Conservation (phyloP, 2,329 filamentous ascomycete genomes). For the Aureobasidium leucospermi region DNA sequence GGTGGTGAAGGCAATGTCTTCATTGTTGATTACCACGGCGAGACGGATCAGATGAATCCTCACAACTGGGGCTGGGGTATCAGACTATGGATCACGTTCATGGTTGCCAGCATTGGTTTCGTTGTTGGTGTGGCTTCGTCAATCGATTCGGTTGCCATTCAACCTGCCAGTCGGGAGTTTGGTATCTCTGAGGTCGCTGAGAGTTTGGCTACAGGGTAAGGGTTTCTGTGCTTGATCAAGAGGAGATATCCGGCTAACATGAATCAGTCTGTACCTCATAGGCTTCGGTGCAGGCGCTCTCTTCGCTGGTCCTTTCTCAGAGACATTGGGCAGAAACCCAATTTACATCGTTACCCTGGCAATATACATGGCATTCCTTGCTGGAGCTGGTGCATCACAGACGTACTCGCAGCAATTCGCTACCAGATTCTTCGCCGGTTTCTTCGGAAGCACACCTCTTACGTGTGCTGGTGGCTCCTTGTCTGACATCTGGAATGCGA, state of each 20-base stretch:
- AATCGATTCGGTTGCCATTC: conserved; percentile 45
- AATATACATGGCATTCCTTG: conserved; percentile 43
- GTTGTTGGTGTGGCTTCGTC: conserved; percentile 46
- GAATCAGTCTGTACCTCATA: conserved; percentile 24
- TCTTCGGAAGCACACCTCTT: conserved; percentile 40
- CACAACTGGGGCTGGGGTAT: conserved; percentile 29
- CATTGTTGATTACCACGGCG: conserved; percentile 31
- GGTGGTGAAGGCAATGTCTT: conserved; percentile 32
- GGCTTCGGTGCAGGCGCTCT: conserved; percentile 42
- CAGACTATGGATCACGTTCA: conserved; percentile 28
- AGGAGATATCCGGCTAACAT: not conserved
- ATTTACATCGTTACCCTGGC: conserved; percentile 42
- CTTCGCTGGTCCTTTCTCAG: conserved; percentile 43
- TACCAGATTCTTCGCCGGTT: conserved; percentile 44
- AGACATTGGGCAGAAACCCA: conserved; percentile 38
- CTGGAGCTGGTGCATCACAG: conserved; percentile 41
- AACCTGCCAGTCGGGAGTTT: conserved; percentile 39
- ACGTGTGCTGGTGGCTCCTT: conserved; percentile 42
- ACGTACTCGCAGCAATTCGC: conserved; percentile 41
- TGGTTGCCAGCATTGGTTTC: conserved; percentile 38
- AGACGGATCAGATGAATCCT: conserved; percentile 29
- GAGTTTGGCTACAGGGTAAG: conserved; percentile 40
- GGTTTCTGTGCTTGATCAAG: no score
- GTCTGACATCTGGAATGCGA: conserved; percentile 40
- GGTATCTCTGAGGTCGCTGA: conserved; percentile 45